Evolutionary conservation across 441 rosid genomes (phyloP).

Genomic region (Macaranga tanarius): DNA sequence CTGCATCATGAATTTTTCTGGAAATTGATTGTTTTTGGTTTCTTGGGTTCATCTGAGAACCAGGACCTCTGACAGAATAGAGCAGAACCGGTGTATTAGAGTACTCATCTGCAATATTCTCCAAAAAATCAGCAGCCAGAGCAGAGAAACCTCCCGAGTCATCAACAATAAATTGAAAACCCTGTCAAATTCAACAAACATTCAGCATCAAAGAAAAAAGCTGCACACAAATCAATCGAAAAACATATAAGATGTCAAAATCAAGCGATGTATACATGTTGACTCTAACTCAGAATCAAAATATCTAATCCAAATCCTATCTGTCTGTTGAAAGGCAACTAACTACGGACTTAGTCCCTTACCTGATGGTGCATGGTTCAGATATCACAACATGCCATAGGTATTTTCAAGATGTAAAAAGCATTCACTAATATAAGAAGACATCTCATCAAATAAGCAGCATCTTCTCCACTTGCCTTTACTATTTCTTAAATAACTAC

Average conservation of each 20-base stretch:
- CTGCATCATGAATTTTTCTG: conserved; percentile 69
- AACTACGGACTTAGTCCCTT: neutral
- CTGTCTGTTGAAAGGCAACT: neutral
- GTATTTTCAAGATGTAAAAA: neutral
- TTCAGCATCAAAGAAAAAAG: conserved; percentile 16
- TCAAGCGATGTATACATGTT: neutral
- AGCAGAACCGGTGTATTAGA: conserved; percentile 64
- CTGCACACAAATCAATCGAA: neutral
- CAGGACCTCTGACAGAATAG: conserved; percentile 61
- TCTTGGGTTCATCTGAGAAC: conserved; percentile 41
- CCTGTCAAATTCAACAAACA: conserved; percentile 43
- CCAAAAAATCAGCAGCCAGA: conserved; percentile 72
- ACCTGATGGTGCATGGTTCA: neutral
- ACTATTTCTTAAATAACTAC: neutral
- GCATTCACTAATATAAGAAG: neutral
- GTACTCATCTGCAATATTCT: conserved; percentile 81
- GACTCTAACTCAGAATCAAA: conserved; percentile 9
- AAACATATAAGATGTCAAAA: neutral
- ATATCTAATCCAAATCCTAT: neutral
- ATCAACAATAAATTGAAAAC: conserved; percentile 85
- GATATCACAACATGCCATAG: neutral
- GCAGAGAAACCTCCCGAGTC: conserved; percentile 87
- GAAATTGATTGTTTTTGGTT: conserved; percentile 52
- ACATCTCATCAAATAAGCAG: neutral
- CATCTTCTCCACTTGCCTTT: neutral